Conservation (phyloP, 768 basidiomycete genomes). For the Lactarius tabidus region DNA sequence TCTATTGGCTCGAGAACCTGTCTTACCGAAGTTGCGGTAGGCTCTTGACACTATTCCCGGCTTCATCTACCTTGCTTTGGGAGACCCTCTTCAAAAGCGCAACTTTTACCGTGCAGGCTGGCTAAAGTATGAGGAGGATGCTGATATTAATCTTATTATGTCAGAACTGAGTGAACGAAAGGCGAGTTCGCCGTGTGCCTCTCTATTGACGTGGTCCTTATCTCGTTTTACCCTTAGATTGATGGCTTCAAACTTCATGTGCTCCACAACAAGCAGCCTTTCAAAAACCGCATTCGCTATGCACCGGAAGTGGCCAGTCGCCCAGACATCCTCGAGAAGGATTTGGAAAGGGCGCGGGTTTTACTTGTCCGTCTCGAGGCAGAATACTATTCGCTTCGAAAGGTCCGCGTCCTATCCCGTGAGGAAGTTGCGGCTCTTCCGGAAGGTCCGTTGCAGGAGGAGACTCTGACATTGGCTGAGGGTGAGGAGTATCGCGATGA, state of each 20-base stretch:
- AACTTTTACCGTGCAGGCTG: slow-evolving; percentile 95
- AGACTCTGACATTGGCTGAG: slow-evolving; percentile 24
- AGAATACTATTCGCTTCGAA: slow-evolving; percentile 54
- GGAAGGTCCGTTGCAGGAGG: slow-evolving; percentile 26
- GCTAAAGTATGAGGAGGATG: slow-evolving; percentile 81
- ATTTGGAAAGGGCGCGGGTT: slow-evolving; percentile 68
- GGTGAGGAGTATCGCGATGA: slow-evolving; percentile 40
- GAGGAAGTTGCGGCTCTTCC: slow-evolving; percentile 23
- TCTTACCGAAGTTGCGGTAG: slow-evolving; percentile 39
- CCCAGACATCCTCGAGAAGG: slow-evolving; percentile 76
- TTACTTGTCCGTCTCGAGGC: slow-evolving; percentile 75
- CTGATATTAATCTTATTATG: slow-evolving; percentile 74
- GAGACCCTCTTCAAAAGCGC: slow-evolving; percentile 89
- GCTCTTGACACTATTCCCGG: slow-evolving; percentile 73
- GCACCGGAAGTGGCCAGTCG: slow-evolving; percentile 80
- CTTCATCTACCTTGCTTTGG: slow-evolving; percentile 83
- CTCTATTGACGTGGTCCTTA: neutral
- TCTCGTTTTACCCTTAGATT: slow-evolving; percentile 49
- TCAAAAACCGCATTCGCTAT: slow-evolving; percentile 71
- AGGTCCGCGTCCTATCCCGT: slow-evolving; percentile 32
- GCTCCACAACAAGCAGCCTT: slow-evolving; percentile 73
- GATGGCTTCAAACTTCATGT: slow-evolving; percentile 94
- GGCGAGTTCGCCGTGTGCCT: slow-evolving; percentile 39
- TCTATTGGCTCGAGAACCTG: slow-evolving; percentile 14
- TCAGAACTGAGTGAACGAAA: slow-evolving; percentile 77